Evolutionary conservation across 345 rosid genomes (phyloP).

Genomic region (Cardamine occulta): DNA sequence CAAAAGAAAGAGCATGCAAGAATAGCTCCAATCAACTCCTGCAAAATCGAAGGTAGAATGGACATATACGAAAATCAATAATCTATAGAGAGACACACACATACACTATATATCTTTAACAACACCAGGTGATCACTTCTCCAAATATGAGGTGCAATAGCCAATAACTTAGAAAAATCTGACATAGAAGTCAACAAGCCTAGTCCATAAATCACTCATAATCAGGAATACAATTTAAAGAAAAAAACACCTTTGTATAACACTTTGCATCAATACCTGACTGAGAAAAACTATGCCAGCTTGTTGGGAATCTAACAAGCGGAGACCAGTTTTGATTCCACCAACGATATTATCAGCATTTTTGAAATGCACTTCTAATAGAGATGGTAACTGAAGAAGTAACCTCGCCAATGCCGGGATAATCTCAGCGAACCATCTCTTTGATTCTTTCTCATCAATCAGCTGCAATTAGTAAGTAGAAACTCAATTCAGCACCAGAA

Average conservation of each 20-base stretch:
- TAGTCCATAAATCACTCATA: not conserved
- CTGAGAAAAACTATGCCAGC: constrained; percentile 76
- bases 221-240: not conserved
- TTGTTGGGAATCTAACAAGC: constrained; percentile 63
- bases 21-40: constrained; percentile 87
- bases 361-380: constrained; percentile 68
- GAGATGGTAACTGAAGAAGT: constrained; percentile 65
- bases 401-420: constrained; percentile 69
- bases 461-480: constrained; percentile 46
- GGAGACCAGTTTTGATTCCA: constrained; percentile 57
- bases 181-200: not conserved
- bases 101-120: not conserved
- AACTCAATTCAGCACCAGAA: constrained; percentile 18
- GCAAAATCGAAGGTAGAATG: constrained; percentile 39
- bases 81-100: not conserved
- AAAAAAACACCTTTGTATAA: not conserved
- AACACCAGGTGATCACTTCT: constrained; percentile 11
- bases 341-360: constrained; percentile 47
- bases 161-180: not conserved
- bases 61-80: constrained; percentile 9
- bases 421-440: constrained; percentile 68
- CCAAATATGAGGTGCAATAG: not conserved
- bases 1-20: constrained; percentile 86
- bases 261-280: constrained; percentile 55
- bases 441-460: constrained; percentile 51